These are phyloP conservation scores for Rhodomyrtus psidioides DNA, from an alignment of 441 rosid genomes.

Conservation along the genomic window DNA sequence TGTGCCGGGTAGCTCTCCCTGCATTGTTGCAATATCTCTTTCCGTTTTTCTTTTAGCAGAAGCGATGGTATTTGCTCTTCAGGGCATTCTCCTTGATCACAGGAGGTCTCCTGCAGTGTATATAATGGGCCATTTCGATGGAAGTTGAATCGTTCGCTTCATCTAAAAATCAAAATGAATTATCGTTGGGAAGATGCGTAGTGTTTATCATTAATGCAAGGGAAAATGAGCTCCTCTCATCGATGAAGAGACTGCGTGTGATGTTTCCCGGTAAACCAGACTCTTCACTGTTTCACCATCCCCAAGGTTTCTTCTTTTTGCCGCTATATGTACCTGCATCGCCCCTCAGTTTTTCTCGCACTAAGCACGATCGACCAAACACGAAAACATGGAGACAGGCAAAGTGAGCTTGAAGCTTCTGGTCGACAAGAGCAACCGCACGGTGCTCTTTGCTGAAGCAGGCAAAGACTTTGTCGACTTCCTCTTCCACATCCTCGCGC, in stretches of 20 bases:
- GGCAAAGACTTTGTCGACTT: slow-evolving; percentile 25
- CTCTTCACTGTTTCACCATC: not conserved
- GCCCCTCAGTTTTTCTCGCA: not conserved
- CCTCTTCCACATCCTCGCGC: slow-evolving; percentile 7
- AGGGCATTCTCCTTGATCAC: not conserved
- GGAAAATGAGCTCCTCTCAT: not conserved
- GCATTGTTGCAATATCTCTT: not conserved
- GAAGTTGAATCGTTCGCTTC: not conserved
- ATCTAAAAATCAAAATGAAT: not conserved
- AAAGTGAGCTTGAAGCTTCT: slow-evolving; percentile 14
- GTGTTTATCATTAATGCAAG: not conserved
- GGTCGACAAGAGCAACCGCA: not conserved
- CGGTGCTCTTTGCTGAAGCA: slow-evolving; percentile 22
- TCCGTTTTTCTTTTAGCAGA: not conserved
- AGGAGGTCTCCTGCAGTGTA: not conserved
- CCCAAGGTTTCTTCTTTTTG: not conserved
- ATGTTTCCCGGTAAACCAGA: not conserved
- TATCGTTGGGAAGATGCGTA: not conserved
- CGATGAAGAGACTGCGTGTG: not conserved
- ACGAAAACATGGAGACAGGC: not conserved
- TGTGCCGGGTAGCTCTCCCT: not conserved
- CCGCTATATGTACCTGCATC: not conserved
- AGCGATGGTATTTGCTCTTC: not conserved
- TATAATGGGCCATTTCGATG: not conserved
- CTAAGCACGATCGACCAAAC: not conserved